Percentiles rank a stretch among this genome's conserved stretches.
Conservation (phyloP, 495 filamentous ascomycete species). For the Penicillium roqueforti region DNA sequence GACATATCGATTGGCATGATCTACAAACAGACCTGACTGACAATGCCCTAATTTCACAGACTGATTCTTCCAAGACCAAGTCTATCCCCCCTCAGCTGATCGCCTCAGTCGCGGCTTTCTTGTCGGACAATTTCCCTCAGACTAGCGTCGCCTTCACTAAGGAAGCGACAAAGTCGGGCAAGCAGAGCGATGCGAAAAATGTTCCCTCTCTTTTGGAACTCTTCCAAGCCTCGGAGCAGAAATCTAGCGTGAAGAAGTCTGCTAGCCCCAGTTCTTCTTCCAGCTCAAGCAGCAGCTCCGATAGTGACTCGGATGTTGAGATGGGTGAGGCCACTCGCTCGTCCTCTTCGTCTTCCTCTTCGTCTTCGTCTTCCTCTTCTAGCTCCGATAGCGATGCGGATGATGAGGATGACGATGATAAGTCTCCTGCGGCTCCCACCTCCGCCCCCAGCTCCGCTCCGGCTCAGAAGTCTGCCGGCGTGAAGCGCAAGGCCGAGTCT, state of each 20-base stretch:
- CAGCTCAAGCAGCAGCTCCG: constrained; percentile 16
- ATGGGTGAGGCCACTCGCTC: constrained; percentile 50
- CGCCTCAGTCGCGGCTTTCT: constrained; percentile 61
- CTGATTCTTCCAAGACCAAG: constrained; percentile 17
- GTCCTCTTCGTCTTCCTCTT: constrained; percentile 42
- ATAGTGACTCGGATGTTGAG: constrained; percentile 51
- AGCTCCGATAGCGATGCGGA: constrained; percentile 61
- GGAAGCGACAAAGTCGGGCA: constrained; percentile 37
- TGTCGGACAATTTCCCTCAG: constrained; percentile 57
- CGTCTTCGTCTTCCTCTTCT: too few species aligned
- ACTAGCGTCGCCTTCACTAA: constrained; percentile 57
- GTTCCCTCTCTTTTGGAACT: constrained; percentile 46
- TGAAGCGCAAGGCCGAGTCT: constrained; percentile 64
- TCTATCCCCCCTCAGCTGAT: constrained; percentile 53
- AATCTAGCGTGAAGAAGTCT: constrained; percentile 25
- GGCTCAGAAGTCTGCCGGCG: constrained; percentile 35
- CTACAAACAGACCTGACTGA: constrained; percentile 8
- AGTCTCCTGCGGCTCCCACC: constrained; percentile 23
- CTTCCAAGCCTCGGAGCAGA: constrained; percentile 46
- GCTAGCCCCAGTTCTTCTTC: constrained; percentile 12
- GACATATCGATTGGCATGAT: neutral
- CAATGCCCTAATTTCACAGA: constrained; percentile 8
- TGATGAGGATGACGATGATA: constrained; percentile 54
- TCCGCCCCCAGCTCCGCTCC: constrained; percentile 28
- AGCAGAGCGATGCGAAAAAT: constrained; percentile 32